Evolutionary conservation across 306 rosid species (phyloP).

Genomic region (Malus asiatica): DNA sequence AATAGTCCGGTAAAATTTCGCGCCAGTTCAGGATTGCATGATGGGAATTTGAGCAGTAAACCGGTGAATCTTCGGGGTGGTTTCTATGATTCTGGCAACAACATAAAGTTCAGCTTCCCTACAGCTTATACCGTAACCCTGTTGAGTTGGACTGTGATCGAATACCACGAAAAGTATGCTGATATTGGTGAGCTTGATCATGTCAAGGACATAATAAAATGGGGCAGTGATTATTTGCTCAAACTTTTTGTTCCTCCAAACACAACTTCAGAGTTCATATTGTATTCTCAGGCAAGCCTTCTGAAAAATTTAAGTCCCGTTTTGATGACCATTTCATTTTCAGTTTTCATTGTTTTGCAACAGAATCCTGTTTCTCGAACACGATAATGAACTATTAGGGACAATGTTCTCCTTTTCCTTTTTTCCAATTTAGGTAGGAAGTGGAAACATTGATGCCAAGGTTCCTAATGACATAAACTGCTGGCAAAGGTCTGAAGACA

Average conservation of each 20-base stretch:
- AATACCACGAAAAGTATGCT: conserved; percentile 61
- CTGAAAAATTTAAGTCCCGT: background rate
- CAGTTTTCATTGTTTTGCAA: background rate
- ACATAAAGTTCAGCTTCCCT: conserved; percentile 70
- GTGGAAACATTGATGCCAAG: conserved; percentile 26
- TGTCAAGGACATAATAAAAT: conserved; percentile 65
- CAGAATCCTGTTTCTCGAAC: background rate
- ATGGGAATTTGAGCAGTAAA: conserved; percentile 35
- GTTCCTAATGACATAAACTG: conserved; percentile 45
- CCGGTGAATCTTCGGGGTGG: conserved; percentile 55
- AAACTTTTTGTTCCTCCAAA: conserved; percentile 41
- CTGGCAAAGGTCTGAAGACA: conserved; percentile 82
- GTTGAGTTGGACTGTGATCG: conserved; percentile 76
- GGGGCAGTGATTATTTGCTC: conserved; percentile 80
- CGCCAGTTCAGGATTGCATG: conserved; percentile 62
- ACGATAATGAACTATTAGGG: background rate
- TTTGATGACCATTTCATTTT: too few relatives aligned
- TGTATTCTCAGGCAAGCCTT: conserved; percentile 65
- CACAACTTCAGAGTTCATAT: conserved; percentile 30
- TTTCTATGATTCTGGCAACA: conserved; percentile 85
- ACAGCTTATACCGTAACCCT: conserved; percentile 74
- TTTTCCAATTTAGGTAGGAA: conserved; percentile 55
- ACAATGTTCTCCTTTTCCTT: background rate
- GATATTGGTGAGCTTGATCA: conserved; percentile 70
- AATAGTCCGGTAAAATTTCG: conserved; percentile 56